These are phyloP conservation scores for Candida frijolesensis DNA, from an alignment of 1,139 yeast genomes.

Conservation along the genomic window DNA sequence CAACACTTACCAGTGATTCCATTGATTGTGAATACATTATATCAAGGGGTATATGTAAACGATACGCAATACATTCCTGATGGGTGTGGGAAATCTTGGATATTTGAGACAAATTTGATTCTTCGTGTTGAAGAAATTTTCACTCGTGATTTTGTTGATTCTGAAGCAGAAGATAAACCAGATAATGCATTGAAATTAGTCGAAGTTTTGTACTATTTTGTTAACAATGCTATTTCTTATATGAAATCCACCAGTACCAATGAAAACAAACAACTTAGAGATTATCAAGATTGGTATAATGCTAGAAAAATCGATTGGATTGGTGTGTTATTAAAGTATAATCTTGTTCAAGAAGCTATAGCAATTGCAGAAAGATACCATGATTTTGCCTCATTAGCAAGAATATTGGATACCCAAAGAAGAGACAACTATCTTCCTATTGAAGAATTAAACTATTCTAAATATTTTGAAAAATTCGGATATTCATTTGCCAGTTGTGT, in stretches of 20 bases:
- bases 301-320: slow-evolving; percentile 51
- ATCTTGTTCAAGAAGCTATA: slow-evolving; percentile 55
- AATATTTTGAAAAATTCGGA: slow-evolving; percentile 63
- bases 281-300: slow-evolving; percentile 40
- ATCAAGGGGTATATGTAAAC: slow-evolving; percentile 45
- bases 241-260: slow-evolving; percentile 27
- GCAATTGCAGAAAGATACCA: slow-evolving; percentile 66
- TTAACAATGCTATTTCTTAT: slow-evolving; percentile 38
- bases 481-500: slow-evolving; percentile 70
- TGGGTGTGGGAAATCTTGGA: slow-evolving; percentile 35
- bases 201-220: slow-evolving; percentile 41
- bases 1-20: slow-evolving; percentile 28
- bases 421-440: slow-evolving; percentile 22
- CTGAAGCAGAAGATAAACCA: slow-evolving; percentile 17
- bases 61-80: slow-evolving; percentile 40
- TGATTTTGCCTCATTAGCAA: slow-evolving; percentile 68
- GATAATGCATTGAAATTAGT: slow-evolving; percentile 23
- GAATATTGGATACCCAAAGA: slow-evolving; percentile 57
- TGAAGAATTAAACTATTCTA: slow-evolving; percentile 34
- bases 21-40: slow-evolving; percentile 38
- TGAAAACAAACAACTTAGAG: slow-evolving; percentile 18
- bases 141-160: slow-evolving; percentile 21
- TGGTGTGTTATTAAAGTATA: slow-evolving; percentile 47
- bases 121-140: slow-evolving; percentile 36
- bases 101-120: slow-evolving; percentile 41